Base-by-base conservation (phyloP, 768 basidiomycete genomes). In the Tremella fuciformis region DNA sequence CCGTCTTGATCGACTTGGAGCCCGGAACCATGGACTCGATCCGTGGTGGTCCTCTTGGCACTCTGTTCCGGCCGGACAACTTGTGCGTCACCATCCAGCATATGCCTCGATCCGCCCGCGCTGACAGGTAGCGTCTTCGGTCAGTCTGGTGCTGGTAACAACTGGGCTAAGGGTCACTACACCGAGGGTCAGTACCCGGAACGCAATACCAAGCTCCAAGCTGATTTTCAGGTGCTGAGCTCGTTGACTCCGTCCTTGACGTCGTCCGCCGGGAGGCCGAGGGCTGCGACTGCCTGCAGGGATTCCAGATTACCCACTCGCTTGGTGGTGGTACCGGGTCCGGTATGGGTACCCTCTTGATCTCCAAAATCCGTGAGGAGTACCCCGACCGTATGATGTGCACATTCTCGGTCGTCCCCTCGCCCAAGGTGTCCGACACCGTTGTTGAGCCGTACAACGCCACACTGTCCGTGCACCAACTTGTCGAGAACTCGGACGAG, bases 351-450 rank as follows among this genome's bases (percentile, higher is more conserved):
- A 97, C 96, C 47, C 88, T 99, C 54, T 80, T 99, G 66, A 96
- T 99, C 78, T 97, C 93, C 67, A 99, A 99, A 82, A 96, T 99
- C 77, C 86, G 94, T 65, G 93, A 97, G 79, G 94, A 99, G 77
- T 99, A 90, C 80, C 96, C 94, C 66, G 96, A 99, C 79, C 84
- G 96, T 57, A 99, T 99, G 94, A 97, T 98, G 94, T 91, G 90
- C 78, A 98, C 96, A 61, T 99, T 94, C 83, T 98, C 96, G 56
- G 94, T 99, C 71, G 90, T 98, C 15, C 94, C 94, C 26, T 88
- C 86, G 79, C 92, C 94, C 57, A 94, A 94, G 78, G 80, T 97
- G 53, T 98, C 93, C 13, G 96, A 98, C 77, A 98, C 96, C 57
- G 96, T 99, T 69, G 93, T 97, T 65, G 94, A 98, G 88, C 94